Conservation (phyloP, 345 rosid species). For the Fremontodendron californicum region DNA sequence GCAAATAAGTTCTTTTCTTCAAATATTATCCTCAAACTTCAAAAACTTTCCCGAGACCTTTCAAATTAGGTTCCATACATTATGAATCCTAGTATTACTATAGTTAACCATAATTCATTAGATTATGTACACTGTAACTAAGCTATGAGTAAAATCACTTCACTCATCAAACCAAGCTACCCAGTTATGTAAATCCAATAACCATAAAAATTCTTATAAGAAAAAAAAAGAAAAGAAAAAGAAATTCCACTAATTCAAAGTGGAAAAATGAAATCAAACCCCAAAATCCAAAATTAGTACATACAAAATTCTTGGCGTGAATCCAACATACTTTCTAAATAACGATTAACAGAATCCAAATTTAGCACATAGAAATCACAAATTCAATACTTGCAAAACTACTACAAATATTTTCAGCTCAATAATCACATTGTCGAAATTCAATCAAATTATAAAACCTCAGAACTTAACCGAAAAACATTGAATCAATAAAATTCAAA, state of each 20-base stretch:
- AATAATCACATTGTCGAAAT: not conserved
- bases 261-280: not conserved
- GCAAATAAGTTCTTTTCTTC: not conserved
- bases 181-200: not conserved
- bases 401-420: slow-evolving; percentile 2
- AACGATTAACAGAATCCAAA: too few species aligned
- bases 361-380: not conserved
- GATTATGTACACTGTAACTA: not conserved
- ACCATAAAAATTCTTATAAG: not conserved
- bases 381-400: not conserved
- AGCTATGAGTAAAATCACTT: not conserved
- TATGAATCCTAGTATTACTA: not conserved
- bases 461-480: not conserved
- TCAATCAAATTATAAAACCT: slow-evolving; percentile 3
- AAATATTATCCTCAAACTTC: not conserved
- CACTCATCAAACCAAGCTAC: not conserved
- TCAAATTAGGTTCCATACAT: not conserved
- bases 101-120: too few species aligned
- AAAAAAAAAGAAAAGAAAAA: too few species aligned
- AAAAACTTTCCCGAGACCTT: not conserved
- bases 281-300: too few species aligned
- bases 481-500: slow-evolving; percentile 3
- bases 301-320: too few species aligned
- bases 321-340: too few species aligned
- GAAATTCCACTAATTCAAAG: not conserved